Conservation (phyloP, 2,329 filamentous ascomycete species). For the Colletotrichum tamarilloi region DNA sequence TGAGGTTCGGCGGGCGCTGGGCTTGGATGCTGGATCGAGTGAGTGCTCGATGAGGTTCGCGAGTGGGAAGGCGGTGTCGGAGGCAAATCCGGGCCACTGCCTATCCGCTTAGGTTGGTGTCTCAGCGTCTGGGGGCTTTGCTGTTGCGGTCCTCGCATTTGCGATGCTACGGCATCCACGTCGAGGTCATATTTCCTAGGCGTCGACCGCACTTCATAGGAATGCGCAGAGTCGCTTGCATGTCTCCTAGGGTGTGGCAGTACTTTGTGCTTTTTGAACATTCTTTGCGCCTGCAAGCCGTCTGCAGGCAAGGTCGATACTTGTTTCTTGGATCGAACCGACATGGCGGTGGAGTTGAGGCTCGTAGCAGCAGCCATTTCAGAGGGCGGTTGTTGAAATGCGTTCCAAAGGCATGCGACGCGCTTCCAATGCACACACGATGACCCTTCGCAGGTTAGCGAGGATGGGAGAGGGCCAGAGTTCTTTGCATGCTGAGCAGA, state of each 20-base stretch:
- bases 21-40: slow-evolving; percentile 56
- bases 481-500: slow-evolving; percentile 35
- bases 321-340: slow-evolving; percentile 44
- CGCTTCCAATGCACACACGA: slow-evolving; percentile 20
- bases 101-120: slow-evolving; percentile 54
- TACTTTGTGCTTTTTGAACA: slow-evolving; percentile 60
- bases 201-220: slow-evolving; percentile 31
- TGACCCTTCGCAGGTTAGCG: slow-evolving; percentile 31
- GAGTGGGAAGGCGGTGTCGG: slow-evolving; percentile 74
- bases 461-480: slow-evolving; percentile 13
- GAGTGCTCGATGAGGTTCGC: slow-evolving; percentile 65
- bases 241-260: slow-evolving; percentile 49
- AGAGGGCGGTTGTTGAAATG: not conserved
- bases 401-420: not conserved
- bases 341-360: slow-evolving; percentile 46
- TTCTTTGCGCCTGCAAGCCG: slow-evolving; percentile 46
- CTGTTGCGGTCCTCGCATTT: slow-evolving; percentile 44
- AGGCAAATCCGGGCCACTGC: slow-evolving; percentile 62
- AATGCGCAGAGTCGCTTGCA: slow-evolving; percentile 18
- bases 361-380: slow-evolving; percentile 41
- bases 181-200: slow-evolving; percentile 36
- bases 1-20: slow-evolving; percentile 48
- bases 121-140: slow-evolving; percentile 53
- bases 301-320: slow-evolving; percentile 41
- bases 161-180: slow-evolving; percentile 35